Percentiles rank a stretch among this genome's conserved stretches.
Evolutionary conservation across 176 grass and related monocot genomes (phyloP).

Genomic region (Aechmea fasciata): DNA sequence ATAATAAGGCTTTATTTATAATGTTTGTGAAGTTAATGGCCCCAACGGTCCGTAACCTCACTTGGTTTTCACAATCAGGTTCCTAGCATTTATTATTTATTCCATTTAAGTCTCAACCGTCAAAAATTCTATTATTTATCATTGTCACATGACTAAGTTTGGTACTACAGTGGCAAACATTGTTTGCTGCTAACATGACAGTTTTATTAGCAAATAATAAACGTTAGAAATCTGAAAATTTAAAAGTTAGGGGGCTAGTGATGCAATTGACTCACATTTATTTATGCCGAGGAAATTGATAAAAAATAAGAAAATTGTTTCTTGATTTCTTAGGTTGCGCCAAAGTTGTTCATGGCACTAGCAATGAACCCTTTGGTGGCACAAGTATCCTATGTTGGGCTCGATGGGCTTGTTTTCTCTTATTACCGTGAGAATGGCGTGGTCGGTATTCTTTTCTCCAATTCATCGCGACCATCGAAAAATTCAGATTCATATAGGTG

Average conservation of each 20-base stretch:
- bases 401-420: slow-evolving; percentile 22
- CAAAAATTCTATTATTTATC: too few relatives aligned
- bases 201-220: too few relatives aligned
- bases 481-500: neutral
- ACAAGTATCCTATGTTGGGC: slow-evolving; percentile 29
- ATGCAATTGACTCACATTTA: too few relatives aligned
- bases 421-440: slow-evolving; percentile 22
- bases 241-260: too few relatives aligned
- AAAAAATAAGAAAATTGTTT: neutral
- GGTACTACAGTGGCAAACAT: too few relatives aligned
- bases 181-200: too few relatives aligned
- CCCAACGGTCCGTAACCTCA: too few relatives aligned
- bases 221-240: too few relatives aligned
- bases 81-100: too few relatives aligned
- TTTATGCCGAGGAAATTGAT: too few relatives aligned
- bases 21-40: neutral
- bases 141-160: too few relatives aligned
- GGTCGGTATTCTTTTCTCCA: neutral
- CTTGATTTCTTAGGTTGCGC: slow-evolving; percentile 18
- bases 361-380: slow-evolving; percentile 22
- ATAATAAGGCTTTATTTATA: neutral
- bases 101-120: too few relatives aligned
- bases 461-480: neutral
- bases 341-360: slow-evolving; percentile 18
- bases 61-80: neutral